Conservation (phyloP, 805 yeast species). For the Lipomyces sp. region DNA sequence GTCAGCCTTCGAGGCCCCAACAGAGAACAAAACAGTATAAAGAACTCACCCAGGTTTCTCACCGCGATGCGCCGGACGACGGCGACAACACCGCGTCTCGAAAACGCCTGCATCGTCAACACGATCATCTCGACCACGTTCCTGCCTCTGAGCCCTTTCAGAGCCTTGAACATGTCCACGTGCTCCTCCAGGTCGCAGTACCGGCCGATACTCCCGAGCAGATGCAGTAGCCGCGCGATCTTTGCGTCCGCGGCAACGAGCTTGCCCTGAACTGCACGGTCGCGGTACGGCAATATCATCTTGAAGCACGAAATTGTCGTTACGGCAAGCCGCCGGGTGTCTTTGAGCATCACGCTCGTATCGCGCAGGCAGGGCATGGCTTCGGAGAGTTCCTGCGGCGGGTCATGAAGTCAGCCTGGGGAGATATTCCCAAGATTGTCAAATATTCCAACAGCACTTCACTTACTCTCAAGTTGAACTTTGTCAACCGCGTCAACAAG, state of each 20-base stretch:
- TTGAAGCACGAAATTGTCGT: conserved; percentile 63
- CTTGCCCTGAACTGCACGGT: conserved; percentile 26
- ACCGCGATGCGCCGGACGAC: conserved; percentile 52
- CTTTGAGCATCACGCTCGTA: conserved; percentile 48
- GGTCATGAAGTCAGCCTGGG: too few species aligned
- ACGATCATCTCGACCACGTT: conserved; percentile 56
- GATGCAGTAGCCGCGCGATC: conserved; percentile 54
- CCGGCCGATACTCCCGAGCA: conserved; percentile 70
- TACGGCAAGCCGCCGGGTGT: conserved; percentile 50
- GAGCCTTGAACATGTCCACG: conserved; percentile 42
- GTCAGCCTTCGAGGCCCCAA: too few species aligned
- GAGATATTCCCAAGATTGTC: too few species aligned
- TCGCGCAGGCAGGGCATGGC: conserved; percentile 71
- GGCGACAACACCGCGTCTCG: conserved; percentile 39
- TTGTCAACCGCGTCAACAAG: conserved; percentile 56
- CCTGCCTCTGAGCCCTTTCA: conserved; percentile 36
- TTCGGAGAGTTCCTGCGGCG: conserved; percentile 53
- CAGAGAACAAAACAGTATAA: too few species aligned
- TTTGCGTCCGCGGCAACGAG: conserved; percentile 41
- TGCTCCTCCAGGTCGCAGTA: conserved; percentile 58
- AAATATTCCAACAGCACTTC: not conserved
- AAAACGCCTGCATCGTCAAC: conserved; percentile 56
- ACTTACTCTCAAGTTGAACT: conserved; percentile 45
- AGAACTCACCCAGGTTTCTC: conserved; percentile 43
- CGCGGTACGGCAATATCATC: conserved; percentile 49